phyloP scores from a whole-genome alignment of 345 rosid genomes.

The Eucalyptus sp. region DNA sequence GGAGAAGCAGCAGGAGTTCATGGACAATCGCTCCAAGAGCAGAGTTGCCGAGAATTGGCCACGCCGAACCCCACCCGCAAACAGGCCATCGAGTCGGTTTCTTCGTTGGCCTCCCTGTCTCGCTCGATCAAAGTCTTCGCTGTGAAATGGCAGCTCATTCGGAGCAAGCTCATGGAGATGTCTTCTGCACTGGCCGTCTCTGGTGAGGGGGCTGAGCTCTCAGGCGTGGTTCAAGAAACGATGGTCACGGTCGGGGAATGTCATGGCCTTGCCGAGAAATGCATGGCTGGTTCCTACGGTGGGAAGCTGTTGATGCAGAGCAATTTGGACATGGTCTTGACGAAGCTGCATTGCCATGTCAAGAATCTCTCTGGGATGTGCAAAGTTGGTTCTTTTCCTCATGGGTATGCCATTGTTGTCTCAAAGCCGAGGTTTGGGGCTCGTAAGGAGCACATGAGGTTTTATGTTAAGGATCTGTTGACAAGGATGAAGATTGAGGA shows the following conservation, averaged over 20 bases:
- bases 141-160: constrained; percentile 71
- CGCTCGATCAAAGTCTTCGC: constrained; percentile 52
- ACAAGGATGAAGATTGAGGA: constrained; percentile 87
- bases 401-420: constrained; percentile 70
- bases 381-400: constrained; percentile 47
- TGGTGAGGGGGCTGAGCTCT: constrained; percentile 21
- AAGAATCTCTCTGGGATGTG: constrained; percentile 51
- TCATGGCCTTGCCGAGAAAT: constrained; percentile 54
- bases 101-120: not conserved
- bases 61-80: not conserved
- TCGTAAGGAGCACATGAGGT: constrained; percentile 77
- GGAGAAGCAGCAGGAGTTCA: not conserved
- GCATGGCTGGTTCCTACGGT: constrained; percentile 59
- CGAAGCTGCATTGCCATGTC: constrained; percentile 40
- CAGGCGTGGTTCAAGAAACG: constrained; percentile 29
- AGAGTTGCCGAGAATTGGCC: not conserved
- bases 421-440: constrained; percentile 54
- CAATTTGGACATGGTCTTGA: constrained; percentile 57
- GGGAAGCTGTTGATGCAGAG: constrained; percentile 99
- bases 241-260: constrained; percentile 32
- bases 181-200: constrained; percentile 40
- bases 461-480: constrained; percentile 58
- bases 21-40: not conserved
- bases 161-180: constrained; percentile 62
- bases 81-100: not conserved